Conservation (phyloP, 495 filamentous ascomycete species). For the Penicillium angulare region DNA sequence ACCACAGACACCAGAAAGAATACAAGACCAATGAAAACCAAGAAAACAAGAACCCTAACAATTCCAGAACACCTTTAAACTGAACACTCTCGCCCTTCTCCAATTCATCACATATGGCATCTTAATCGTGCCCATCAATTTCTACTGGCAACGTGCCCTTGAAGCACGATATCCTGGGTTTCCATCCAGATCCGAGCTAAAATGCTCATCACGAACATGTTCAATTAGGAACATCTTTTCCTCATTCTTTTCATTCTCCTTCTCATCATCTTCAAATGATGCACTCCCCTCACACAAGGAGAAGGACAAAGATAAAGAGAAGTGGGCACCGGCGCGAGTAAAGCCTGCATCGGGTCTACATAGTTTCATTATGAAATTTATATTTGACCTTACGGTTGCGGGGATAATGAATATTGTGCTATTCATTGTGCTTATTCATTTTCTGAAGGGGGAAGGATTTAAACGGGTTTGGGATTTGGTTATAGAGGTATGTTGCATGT, state of each 20-base stretch:
- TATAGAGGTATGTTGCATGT: conserved; percentile 31
- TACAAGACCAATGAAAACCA: conserved; percentile 10
- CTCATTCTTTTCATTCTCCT: conserved; percentile 16
- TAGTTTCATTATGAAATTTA: conserved; percentile 78
- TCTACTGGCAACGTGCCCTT: conserved; percentile 73
- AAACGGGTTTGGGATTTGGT: conserved; percentile 29
- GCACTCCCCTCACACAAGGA: conserved; percentile 43
- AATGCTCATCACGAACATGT: conserved; percentile 8
- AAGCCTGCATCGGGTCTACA: conserved; percentile 34
- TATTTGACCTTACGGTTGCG: conserved; percentile 78
- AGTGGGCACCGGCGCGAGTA: conserved; percentile 31
- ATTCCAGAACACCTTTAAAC: conserved; percentile 28
- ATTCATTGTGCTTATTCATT: conserved; percentile 62
- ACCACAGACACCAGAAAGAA: background rate
- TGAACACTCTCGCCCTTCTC: conserved; percentile 64
- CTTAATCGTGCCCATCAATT: conserved; percentile 80
- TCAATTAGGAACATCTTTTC: conserved; percentile 34
- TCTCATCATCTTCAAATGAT: conserved; percentile 31
- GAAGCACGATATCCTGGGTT: conserved; percentile 54
- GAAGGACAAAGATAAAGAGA: conserved; percentile 54
- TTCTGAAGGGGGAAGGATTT: conserved; percentile 44
- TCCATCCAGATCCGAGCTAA: conserved; percentile 26
- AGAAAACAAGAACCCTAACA: conserved; percentile 4
- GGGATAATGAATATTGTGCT: conserved; percentile 73
- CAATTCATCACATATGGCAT: conserved; percentile 78